Evolutionary conservation across 2,329 filamentous ascomycete genomes (phyloP), one percentile per base, ranked within the genome.

Genomic region (Monilinia vaccinii-corymbosi): DNA sequence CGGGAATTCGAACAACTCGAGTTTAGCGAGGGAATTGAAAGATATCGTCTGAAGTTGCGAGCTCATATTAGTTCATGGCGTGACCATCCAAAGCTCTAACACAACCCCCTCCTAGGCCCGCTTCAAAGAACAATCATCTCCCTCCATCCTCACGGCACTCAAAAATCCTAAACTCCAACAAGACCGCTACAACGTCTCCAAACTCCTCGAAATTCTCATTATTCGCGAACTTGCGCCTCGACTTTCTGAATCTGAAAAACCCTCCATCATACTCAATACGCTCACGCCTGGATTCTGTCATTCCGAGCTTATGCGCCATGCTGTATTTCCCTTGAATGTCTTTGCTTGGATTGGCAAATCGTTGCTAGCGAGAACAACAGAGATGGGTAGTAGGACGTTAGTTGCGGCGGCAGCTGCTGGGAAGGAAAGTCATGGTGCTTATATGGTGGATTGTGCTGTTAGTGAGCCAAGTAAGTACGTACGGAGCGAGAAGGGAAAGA

Each of bases 401-500:
- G 60, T 74, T 5, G 68, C 70, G 56, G 71, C 66, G 16, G 67
- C 67, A 8, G 62, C 63, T 36, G 71, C 65, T 21, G 68, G 67
- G 2, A 63, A 66, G 44, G 68, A 71, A 16, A 71, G 65, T 14
- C 70, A 73, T 60, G 71, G 71, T 9, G 38, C 45, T 25, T 71
- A 71, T 49, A 67, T 71, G 65, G 62, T 52, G 8, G 67, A 69
- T 62, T 68, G 68, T 49, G 49, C 48, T 28, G 58, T 69, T n/a
- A 63, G 58, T 31, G 64, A 67, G 38, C 67, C 68, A 2, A 75
- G 73, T 49, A 55, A 58, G 0, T 75, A 69, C 63, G 74, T 75
- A 2, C 58, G 67, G 56, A 74, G 76, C 6, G 68, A 72, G 6
- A 71, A 76, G 38, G 78, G 77, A 0, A 64, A 67, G 42, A 57